A percentile compares a stretch with the other conserved stretches of the same genome.
Conservation (phyloP, 2,329 filamentous ascomycete species). For the Aureobasidium sp. region DNA sequence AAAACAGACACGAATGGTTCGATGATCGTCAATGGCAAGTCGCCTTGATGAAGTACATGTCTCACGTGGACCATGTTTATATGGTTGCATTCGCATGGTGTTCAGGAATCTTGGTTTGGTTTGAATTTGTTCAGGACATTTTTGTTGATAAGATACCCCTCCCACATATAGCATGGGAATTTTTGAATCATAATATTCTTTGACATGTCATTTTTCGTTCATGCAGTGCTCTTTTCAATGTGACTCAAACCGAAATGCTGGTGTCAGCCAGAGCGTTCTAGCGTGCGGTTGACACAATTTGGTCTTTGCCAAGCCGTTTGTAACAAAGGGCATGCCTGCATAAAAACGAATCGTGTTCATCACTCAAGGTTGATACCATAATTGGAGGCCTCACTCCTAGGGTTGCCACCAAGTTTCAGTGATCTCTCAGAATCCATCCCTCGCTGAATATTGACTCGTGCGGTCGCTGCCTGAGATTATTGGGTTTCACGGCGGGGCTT, state of each 20-base stretch:
- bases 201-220: not conserved
- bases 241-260: not conserved
- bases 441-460: not conserved
- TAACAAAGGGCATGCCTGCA: not conserved
- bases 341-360: not conserved
- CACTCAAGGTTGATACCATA: not conserved
- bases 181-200: not conserved
- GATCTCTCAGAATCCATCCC: not conserved
- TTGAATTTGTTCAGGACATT: not conserved
- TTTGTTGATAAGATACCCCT: constrained; percentile 5
- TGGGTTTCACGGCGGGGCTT: not conserved
- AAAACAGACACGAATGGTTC: constrained; percentile 13
- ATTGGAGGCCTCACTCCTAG: not conserved
- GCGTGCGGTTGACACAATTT: not conserved
- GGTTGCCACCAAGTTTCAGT: not conserved
- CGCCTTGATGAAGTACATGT: not conserved
- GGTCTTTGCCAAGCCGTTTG: not conserved
- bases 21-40: constrained; percentile 16
- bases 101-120: not conserved
- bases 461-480: not conserved
- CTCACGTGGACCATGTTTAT: not conserved
- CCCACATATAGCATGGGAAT: constrained; percentile 1
- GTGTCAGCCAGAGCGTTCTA: not conserved
- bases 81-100: constrained; percentile 6
- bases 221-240: not conserved